phyloP scores from a whole-genome alignment of 2,329 filamentous ascomycete genomes.

The Apiospora rasikravindrae region DNA sequence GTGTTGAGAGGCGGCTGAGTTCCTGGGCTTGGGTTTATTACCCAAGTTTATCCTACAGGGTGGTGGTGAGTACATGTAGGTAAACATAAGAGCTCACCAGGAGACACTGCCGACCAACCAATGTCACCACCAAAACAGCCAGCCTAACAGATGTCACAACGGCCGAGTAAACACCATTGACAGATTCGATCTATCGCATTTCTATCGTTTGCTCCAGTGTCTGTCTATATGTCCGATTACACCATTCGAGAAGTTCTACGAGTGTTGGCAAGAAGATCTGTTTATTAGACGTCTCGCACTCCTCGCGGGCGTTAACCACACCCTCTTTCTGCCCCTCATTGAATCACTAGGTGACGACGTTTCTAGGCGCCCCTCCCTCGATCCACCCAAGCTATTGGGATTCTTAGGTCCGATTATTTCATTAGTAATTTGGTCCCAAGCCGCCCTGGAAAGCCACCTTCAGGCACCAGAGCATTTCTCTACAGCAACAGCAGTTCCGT shows the following conservation, averaged over 20 bases:
- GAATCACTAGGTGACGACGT: constrained; percentile 16
- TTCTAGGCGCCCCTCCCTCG: constrained; percentile 1
- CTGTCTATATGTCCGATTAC: neutral
- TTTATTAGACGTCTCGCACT: neutral
- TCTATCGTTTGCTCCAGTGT: neutral
- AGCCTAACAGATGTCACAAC: neutral
- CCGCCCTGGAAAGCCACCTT: neutral
- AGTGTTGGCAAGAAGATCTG: neutral
- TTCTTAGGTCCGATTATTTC: neutral
- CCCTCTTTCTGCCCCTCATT: constrained; percentile 16
- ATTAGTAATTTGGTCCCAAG: constrained; percentile 1
- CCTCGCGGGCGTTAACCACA: neutral
- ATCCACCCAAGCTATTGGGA: constrained; percentile 17
- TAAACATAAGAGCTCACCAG: neutral
- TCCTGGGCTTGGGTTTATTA: neutral
- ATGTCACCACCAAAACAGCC: neutral
- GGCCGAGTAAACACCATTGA: neutral
- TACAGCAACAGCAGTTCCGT: neutral
- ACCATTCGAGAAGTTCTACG: neutral
- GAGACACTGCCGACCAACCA: neutral
- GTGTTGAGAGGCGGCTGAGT: neutral
- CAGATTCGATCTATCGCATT: neutral
- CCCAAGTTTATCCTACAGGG: neutral
- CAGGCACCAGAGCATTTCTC: neutral
- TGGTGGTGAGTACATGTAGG: neutral